Evolutionary conservation across 169 alveolate genomes (phyloP).

Genomic region (Cyclospora cayetanensis): DNA sequence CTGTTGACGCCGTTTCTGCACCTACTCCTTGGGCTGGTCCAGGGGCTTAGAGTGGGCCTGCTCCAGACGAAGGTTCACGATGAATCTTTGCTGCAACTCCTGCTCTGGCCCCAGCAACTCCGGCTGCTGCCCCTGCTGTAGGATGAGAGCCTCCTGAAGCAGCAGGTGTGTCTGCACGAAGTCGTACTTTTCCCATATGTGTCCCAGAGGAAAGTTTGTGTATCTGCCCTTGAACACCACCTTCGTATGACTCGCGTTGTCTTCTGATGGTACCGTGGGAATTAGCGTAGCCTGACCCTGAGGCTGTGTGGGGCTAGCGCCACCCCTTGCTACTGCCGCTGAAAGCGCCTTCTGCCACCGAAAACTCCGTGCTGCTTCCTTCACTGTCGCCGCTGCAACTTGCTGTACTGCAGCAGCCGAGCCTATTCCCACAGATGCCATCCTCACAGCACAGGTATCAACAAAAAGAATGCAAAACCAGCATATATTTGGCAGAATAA

Average conservation of each 20-base stretch:
- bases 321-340: slow-evolving; percentile 30
- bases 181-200: slow-evolving; percentile 68
- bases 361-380: slow-evolving; percentile 12
- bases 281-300: background rate
- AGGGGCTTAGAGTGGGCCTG: background rate
- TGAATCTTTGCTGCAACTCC: background rate
- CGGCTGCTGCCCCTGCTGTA: slow-evolving; percentile 60
- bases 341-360: slow-evolving; percentile 58
- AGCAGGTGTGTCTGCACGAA: slow-evolving; percentile 68
- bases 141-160: slow-evolving; percentile 26
- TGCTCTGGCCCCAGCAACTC: slow-evolving; percentile 59
- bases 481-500: too few relatives aligned
- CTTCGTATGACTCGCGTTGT: slow-evolving; percentile 7
- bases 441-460: too few relatives aligned
- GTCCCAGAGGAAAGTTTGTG: slow-evolving; percentile 71
- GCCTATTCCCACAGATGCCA: too few relatives aligned
- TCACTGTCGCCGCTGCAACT: background rate
- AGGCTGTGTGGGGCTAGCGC: background rate
- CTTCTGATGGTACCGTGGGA: background rate
- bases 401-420: slow-evolving; percentile 29
- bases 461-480: too few relatives aligned
- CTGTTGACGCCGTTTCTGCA: background rate
- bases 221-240: slow-evolving; percentile 45
- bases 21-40: background rate
- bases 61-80: background rate